Evolutionary conservation across 352 stramenopile species (phyloP).

Genomic region (Pythium dissimile): DNA sequence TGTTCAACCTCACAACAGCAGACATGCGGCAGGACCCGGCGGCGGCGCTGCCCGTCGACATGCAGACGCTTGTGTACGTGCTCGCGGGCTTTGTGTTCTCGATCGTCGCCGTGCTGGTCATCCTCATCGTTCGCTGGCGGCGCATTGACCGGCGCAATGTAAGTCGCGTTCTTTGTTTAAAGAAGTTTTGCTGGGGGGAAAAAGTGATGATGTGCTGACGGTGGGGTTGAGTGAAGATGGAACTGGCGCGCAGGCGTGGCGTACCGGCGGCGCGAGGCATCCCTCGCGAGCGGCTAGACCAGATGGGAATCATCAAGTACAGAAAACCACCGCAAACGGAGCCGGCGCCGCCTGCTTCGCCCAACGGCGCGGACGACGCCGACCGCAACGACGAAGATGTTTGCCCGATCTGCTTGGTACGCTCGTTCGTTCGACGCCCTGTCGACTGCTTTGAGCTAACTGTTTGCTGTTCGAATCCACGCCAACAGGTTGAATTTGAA

Average conservation of each 20-base stretch:
- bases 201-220: too few species aligned
- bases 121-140: slow-evolving; percentile 64
- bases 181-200: too few species aligned
- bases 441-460: not conserved
- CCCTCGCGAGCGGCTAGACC: slow-evolving; percentile 56
- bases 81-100: slow-evolving; percentile 62
- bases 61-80: slow-evolving; percentile 73
- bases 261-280: slow-evolving; percentile 44
- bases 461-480: too few species aligned
- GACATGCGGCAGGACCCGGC: slow-evolving; percentile 22
- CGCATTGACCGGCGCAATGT: slow-evolving; percentile 61
- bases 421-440: not conserved
- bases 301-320: slow-evolving; percentile 68
- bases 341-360: slow-evolving; percentile 1
- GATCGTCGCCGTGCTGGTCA: slow-evolving; percentile 51
- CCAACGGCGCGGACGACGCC: not conserved
- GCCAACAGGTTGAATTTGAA: slow-evolving; percentile 64
- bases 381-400: slow-evolving; percentile 48
- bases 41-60: slow-evolving; percentile 35
- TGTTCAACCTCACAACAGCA: slow-evolving; percentile 56
- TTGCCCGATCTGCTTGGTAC: slow-evolving; percentile 71
- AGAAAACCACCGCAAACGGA: slow-evolving; percentile 21
- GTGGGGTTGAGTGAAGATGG: slow-evolving; percentile 26
- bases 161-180: too few species aligned
- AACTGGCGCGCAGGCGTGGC: slow-evolving; percentile 42